Conservation (phyloP, 163 green algal genomes). For the Scenedesmus sp. region DNA sequence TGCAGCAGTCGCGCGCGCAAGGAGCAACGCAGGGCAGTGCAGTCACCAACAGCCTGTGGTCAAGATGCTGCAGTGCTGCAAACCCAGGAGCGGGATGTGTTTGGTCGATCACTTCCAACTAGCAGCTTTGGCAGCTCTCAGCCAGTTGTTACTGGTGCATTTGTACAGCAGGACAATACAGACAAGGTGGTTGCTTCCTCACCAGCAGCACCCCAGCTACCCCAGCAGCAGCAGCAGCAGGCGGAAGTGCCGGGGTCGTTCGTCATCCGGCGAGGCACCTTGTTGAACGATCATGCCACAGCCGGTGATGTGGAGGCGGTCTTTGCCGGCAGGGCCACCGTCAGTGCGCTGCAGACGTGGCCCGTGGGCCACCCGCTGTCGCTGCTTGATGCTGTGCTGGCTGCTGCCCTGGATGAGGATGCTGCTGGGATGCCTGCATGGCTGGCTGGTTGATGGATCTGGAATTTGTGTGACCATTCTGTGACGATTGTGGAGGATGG, state of each 20-base stretch:
- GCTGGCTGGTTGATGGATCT: constrained; percentile 28
- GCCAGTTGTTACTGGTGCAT: constrained; percentile 12
- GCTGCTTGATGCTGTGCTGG: constrained; percentile 42
- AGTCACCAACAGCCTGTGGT: too few species aligned
- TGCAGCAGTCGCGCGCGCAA: too few species aligned
- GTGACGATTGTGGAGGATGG: too few species aligned
- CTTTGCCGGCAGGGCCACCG: constrained; percentile 22
- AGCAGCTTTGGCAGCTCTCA: constrained; percentile 4
- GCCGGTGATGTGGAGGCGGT: constrained; percentile 53
- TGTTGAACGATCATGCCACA: constrained; percentile 45
- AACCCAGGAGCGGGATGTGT: constrained; percentile 27
- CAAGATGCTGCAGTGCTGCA: too few species aligned
- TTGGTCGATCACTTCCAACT: constrained; percentile 41
- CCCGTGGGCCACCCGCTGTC: constrained; percentile 48
- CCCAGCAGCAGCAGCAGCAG: neutral
- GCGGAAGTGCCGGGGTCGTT: constrained; percentile 2
- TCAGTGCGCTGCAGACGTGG: constrained; percentile 53
- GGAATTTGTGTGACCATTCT: too few species aligned
- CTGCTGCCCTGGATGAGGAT: constrained; percentile 44
- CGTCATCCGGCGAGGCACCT: constrained; percentile 9
- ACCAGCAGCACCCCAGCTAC: too few species aligned
- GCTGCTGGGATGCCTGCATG: constrained; percentile 35
- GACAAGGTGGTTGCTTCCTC: constrained; percentile 12
- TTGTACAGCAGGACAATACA: constrained; percentile 56
- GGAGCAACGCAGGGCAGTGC: too few species aligned